Base-by-base conservation (phyloP, 2,329 filamentous ascomycete species). In the Penicillium sp. region DNA sequence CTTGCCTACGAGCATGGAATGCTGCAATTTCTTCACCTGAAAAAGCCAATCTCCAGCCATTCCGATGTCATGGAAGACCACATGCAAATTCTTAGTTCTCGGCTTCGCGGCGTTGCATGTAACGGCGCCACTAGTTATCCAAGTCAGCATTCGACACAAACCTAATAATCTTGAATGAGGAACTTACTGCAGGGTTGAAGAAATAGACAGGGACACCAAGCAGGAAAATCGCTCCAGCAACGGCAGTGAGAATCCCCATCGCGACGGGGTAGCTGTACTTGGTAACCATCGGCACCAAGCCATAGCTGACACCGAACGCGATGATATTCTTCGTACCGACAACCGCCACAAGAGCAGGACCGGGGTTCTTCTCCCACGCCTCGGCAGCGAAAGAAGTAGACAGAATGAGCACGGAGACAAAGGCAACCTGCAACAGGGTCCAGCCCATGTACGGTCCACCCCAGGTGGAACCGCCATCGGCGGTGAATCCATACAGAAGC, bases 381-480 rank as follows among this genome's bases (percentile, higher is more conserved):
- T 76, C 73, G 1, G 74, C 64, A 1, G 74, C 73, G 50, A 75
- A 75, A 1, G 70, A 70, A 2, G 74, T 74, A 0, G 72, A 67
- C 63, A 67, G 41, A 19, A 70, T 69, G n/a, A 70, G 56, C n/a
- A 70, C 60, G 10, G 69, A 69, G 9, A 70, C 68, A 22, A 70
- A 71, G 0, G 61, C 55, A 1, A 70, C 50, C 36, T 70, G 64
- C 44, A 64, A 62, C 14, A 70, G 53, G 1, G 63, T 68, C 64
- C 66, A 70, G 27, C 75, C 73, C 65, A 71, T 66, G 46, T 65
- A 72, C 0, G 70, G 67, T 0, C 65, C 67, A 16, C 61, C 63
- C 69, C 68, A 73, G 5, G 66, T 65, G 14, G 65, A 44, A 39
- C 62, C 50, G 50, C 60, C 40, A 54, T 65, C 55, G 1, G 73